Conservation (phyloP, 805 yeast species). For the Soucietia sequanensis region DNA sequence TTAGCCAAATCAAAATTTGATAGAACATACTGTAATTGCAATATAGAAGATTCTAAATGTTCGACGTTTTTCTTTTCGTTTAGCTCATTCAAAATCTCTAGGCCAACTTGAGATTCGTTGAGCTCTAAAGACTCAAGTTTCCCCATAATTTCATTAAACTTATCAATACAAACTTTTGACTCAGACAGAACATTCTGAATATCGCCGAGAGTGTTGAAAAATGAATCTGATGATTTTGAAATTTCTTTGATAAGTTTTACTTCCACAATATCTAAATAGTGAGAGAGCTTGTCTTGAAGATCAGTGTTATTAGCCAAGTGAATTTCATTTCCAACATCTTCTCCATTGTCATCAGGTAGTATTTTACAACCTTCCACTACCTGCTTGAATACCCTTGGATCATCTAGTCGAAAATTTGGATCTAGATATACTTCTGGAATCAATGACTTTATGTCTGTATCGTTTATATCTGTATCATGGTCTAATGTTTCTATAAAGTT, state of each 20-base stretch:
- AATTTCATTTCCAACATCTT: constrained; percentile 18
- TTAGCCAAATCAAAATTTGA: constrained; percentile 33
- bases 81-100: constrained; percentile 47
- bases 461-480: constrained; percentile 4
- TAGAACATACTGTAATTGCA: constrained; percentile 46
- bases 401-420: constrained; percentile 74
- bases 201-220: constrained; percentile 81
- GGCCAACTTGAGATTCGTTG: constrained; percentile 50
- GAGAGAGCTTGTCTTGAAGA: constrained; percentile 75
- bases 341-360: constrained; percentile 25
- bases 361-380: constrained; percentile 64
- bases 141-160: constrained; percentile 44
- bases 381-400: constrained; percentile 77
- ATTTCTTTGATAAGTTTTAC: constrained; percentile 77
- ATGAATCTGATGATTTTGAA: constrained; percentile 78
- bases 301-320: constrained; percentile 49
- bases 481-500: constrained; percentile 5
- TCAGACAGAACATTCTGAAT: constrained; percentile 60
- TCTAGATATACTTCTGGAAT: constrained; percentile 73
- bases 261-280: constrained; percentile 84
- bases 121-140: constrained; percentile 47
- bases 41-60: constrained; percentile 58
- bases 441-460: neutral
- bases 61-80: constrained; percentile 59
- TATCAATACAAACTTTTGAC: constrained; percentile 50